Conservation (phyloP, 805 yeast genomes). For the Wickerhamomyces xylosicus region DNA sequence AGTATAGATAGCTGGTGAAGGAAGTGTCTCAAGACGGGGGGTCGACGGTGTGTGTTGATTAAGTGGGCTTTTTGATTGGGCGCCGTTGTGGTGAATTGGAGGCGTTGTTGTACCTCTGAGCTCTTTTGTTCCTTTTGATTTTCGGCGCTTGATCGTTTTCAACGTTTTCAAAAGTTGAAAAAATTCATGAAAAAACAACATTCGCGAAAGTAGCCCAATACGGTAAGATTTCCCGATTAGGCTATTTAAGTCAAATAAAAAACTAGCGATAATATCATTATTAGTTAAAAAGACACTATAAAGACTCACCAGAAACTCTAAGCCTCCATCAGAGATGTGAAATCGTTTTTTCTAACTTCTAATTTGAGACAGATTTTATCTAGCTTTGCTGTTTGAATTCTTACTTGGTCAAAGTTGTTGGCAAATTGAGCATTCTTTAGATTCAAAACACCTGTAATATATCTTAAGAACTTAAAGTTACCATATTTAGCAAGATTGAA, state of each 20-base stretch:
- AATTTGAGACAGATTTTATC: constrained; percentile 5
- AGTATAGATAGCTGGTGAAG: background rate
- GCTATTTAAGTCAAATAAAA: no score
- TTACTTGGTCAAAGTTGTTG: constrained; percentile 15
- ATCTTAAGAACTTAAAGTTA: constrained; percentile 15
- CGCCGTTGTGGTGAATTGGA: no score
- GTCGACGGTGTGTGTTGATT: no score
- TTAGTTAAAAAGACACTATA: no score
- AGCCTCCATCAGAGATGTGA: background rate
- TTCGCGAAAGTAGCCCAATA: background rate
- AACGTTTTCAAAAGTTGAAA: background rate
- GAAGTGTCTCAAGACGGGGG: no score
- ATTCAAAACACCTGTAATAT: constrained; percentile 16
- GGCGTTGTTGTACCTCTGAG: background rate
- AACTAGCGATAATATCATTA: no score
- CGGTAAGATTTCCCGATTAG: background rate
- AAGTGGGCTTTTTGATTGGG: no score
- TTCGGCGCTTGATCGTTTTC: background rate
- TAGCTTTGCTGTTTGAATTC: constrained; percentile 15
- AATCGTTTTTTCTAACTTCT: background rate
- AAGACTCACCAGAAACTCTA: no score
- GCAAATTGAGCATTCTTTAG: constrained; percentile 14
- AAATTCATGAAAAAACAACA: no score
- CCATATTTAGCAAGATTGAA: constrained; percentile 19
- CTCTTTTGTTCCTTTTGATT: background rate